Evolutionary conservation across 1,284 basidiomycete genomes (phyloP).

Genomic region (Leccinum subspadiceum): DNA sequence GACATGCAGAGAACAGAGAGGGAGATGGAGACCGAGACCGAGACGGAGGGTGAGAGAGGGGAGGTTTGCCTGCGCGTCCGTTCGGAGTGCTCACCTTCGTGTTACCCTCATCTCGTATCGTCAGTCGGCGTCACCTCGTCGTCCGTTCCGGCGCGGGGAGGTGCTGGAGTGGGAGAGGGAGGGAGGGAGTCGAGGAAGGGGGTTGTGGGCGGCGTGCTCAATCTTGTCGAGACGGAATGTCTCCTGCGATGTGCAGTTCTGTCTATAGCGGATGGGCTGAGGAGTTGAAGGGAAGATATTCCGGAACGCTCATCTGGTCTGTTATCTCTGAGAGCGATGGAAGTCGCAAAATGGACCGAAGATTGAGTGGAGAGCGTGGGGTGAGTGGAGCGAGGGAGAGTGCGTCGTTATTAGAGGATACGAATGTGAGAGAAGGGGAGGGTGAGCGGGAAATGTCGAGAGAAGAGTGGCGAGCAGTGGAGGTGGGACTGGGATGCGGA

Average conservation of each 20-base stretch:
- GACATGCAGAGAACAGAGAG: too few species aligned
- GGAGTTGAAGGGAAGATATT: slow-evolving; percentile 52
- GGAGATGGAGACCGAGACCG: too few species aligned
- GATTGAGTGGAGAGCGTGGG: slow-evolving; percentile 69
- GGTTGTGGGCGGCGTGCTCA: too few species aligned
- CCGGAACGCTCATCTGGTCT: slow-evolving; percentile 61
- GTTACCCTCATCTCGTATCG: too few species aligned
- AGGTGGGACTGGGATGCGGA: slow-evolving; percentile 14
- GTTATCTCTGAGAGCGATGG: slow-evolving; percentile 68
- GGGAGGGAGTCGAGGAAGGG: too few species aligned
- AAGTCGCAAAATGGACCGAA: slow-evolving; percentile 53
- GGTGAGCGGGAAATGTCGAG: slow-evolving; percentile 25
- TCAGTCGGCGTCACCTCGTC: too few species aligned
- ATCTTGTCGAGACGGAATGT: too few species aligned
- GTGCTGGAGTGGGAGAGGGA: too few species aligned
- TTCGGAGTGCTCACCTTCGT: too few species aligned
- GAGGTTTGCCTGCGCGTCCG: too few species aligned
- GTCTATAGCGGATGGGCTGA: slow-evolving; percentile 40
- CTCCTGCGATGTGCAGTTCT: slow-evolving; percentile 36
- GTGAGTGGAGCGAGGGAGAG: slow-evolving; percentile 41
- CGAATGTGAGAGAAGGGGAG: slow-evolving; percentile 37
- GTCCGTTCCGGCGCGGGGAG: too few species aligned
- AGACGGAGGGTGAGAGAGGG: too few species aligned
- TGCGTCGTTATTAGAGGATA: slow-evolving; percentile 41
- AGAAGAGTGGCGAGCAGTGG: slow-evolving; percentile 1